Base-by-base conservation (phyloP, 73 alveolate species). In the Symbiodinium pilosum region DNA sequence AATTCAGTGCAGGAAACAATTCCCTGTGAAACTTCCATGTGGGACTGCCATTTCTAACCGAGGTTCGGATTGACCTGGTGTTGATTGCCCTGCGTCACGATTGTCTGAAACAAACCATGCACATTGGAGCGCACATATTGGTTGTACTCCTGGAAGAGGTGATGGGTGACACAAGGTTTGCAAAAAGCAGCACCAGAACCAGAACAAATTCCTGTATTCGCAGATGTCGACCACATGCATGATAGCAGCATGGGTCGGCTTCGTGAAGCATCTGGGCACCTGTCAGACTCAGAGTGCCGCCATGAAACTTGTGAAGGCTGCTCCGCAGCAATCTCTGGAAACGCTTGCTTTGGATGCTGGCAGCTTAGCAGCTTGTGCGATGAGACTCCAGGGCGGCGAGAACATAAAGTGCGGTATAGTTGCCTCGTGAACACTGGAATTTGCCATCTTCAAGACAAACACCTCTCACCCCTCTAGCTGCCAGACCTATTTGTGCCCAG, bases 401-500 rank as follows among this genome's bases (percentile, higher is more conserved):
- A 24, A 77, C 98, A 52, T 93, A 93, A 43, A 93, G 26, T 21
- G 98, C 98, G 26, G 98, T 93, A 73, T 93, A 93, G 68, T 93
- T 93, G 42, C 93, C 98, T 77, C 1, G 39, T n/a, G n/a, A n/a
- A n/a, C n/a, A n/a, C n/a, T n/a, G n/a, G n/a, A n/a, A n/a, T n/a
- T 56, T 24, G 77, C 77, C 28, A 30, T 24, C 77, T n/a, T n/a
- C n/a, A n/a, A n/a, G n/a, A n/a, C n/a, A n/a, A n/a, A n/a, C n/a
- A n/a, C n/a, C n/a, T n/a, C n/a, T n/a, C n/a, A n/a, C n/a, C n/a
- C n/a, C n/a, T n/a, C n/a, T n/a, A n/a, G n/a, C n/a, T n/a, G n/a
- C n/a, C n/a, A n/a, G 24, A 38, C 97, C 97, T n/a, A 91, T 91
- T 75, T 32, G 56, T n/a, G 97, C 93, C 98, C 98, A 93, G 47